phyloP scores from a whole-genome alignment of 345 rosid genomes.

The Odontarrhena argentea region DNA sequence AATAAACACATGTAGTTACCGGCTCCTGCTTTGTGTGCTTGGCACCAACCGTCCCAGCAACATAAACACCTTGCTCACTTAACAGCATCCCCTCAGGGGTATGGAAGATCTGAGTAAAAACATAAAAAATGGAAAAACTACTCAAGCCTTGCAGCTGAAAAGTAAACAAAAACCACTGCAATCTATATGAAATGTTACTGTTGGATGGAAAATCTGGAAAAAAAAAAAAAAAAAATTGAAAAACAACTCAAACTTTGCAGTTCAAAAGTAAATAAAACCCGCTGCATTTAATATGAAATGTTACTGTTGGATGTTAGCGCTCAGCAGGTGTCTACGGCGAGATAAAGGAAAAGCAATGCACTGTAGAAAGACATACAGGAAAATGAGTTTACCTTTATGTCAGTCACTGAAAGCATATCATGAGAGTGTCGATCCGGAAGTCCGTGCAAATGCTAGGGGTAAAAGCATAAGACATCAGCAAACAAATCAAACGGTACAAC shows the following conservation, averaged over 20 bases:
- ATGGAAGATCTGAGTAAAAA: slow-evolving; percentile 61
- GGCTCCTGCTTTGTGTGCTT: slow-evolving; percentile 66
- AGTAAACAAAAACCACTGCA: slow-evolving; percentile 7
- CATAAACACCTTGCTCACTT: slow-evolving; percentile 83
- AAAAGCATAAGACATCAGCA: slow-evolving; percentile 34
- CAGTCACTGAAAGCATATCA: slow-evolving; percentile 78
- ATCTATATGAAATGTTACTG: slow-evolving; percentile 10
- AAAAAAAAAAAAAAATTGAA: no score
- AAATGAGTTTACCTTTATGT: slow-evolving; percentile 60
- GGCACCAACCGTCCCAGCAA: slow-evolving; percentile 70
- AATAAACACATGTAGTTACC: slow-evolving; percentile 37
- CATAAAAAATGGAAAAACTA: slow-evolving; percentile 10
- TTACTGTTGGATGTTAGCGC: no score
- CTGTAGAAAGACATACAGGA: slow-evolving; percentile 15
- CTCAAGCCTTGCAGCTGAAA: slow-evolving; percentile 23
- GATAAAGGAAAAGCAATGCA: slow-evolving; percentile 8
- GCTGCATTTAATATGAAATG: no score
- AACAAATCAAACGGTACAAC: slow-evolving; percentile 20
- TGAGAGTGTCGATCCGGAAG: slow-evolving; percentile 74
- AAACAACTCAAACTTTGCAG: no score
- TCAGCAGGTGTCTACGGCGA: not conserved
- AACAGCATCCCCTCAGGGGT: slow-evolving; percentile 95
- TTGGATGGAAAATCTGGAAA: not conserved
- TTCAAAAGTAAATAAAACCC: no score
- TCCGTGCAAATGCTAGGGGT: slow-evolving; percentile 60